Percentiles rank a stretch among this genome's conserved stretches.
Evolutionary conservation across 495 filamentous ascomycete genomes (phyloP).

Genomic region (Aspergillus avenaceus): DNA sequence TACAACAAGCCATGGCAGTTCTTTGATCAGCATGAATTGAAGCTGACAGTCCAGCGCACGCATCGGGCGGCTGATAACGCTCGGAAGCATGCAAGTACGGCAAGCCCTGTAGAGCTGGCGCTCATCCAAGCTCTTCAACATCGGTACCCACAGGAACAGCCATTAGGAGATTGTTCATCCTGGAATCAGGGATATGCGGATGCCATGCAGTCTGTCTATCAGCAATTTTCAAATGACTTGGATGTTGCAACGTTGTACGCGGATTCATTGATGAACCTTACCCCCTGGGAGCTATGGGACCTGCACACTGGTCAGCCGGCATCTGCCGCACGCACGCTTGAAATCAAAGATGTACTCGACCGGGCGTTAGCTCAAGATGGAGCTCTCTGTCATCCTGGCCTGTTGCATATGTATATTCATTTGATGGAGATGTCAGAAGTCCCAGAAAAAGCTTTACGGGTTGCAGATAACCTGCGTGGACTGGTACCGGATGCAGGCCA

Average conservation of each 20-base stretch:
- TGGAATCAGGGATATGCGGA: constrained; percentile 57
- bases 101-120: constrained; percentile 47
- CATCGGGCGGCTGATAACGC: constrained; percentile 42
- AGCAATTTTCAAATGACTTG: constrained; percentile 49
- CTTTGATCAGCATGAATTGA: constrained; percentile 58
- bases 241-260: constrained; percentile 60
- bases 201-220: constrained; percentile 57
- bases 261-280: constrained; percentile 66
- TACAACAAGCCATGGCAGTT: constrained; percentile 71
- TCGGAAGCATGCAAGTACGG: constrained; percentile 18
- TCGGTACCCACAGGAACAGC: constrained; percentile 47
- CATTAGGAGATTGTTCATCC: constrained; percentile 37
- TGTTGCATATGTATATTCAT: constrained; percentile 69
- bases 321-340: constrained; percentile 49
- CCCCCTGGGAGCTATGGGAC: constrained; percentile 66
- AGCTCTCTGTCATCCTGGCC: constrained; percentile 51
- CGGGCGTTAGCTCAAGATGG: constrained; percentile 38
- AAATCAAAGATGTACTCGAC: constrained; percentile 54
- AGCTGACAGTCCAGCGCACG: constrained; percentile 38
- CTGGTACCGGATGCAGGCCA: constrained; percentile 65
- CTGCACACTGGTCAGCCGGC: constrained; percentile 52
- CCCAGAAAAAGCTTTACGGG: constrained; percentile 53
- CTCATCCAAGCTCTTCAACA: constrained; percentile 53
- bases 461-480: constrained; percentile 55
- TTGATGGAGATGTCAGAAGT: constrained; percentile 68